Evolutionary conservation across 495 filamentous ascomycete species (phyloP), one percentile per base, ranked within the genome.

Genomic region (Aspergillus leporis): DNA sequence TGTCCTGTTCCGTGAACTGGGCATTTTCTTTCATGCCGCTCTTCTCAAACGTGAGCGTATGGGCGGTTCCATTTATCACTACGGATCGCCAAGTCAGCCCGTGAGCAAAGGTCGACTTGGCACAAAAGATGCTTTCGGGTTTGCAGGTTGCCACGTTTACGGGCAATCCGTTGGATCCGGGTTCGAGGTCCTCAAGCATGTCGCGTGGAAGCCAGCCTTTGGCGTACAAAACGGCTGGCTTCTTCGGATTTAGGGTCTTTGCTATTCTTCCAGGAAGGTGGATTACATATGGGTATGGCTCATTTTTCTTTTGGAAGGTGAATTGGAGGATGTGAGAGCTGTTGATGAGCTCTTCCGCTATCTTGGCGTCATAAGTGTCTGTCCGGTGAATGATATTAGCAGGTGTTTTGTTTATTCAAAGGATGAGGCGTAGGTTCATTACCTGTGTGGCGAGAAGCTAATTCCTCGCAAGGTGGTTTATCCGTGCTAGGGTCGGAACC

Each of bases 171-270:
- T 16, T 6, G 43, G 43, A 46, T 5, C 3, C n/a, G 43, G 18
- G 43, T 28, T 28, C 3, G 43, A 46, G 18, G 9, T 22, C 6
- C 8, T 46, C n/a, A 6, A 46, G 18, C 43, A 46, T 18, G 18
- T 22, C 18, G 43, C 43, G 18, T 8, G n/a, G n/a, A 46, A 46
- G 43, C 43, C 43, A 46, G 43, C n/a, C 43, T 46, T 46, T 46
- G 6, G 16, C 43, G n/a, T 46, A 46, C 6, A 46, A 2, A 6
- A 46, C 43, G 13, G 18, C 43, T 46, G 43, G 43, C 43, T 8
- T 19, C n/a, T 12, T 8, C 18, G 43, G 43, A 46, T 46, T 9
- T 14, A 6, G 43, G 43, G 43, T 7, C 9, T 46, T 22, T 46
- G 43, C 43, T 5, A 46, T 46, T 46, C 43, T 12, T 19, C 43